These are phyloP conservation scores for Fusarium algeriense DNA, from an alignment of 2,329 filamentous ascomycete genomes.

Conservation along the genomic window DNA sequence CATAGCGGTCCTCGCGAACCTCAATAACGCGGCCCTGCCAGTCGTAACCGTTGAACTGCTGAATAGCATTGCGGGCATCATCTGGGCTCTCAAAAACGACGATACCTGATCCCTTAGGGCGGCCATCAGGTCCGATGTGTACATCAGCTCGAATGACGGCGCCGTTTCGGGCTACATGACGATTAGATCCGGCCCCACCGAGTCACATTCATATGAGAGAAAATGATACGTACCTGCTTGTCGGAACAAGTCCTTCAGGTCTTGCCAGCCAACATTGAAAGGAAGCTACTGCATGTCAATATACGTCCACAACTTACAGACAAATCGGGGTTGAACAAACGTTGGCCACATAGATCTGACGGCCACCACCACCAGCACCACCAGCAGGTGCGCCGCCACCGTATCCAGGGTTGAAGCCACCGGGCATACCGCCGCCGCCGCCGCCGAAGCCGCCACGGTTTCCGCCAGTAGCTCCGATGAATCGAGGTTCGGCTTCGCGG, in stretches of 20 bases:
- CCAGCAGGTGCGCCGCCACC: constrained; percentile 64
- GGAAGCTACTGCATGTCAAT: constrained; percentile 75
- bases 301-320: constrained; percentile 23
- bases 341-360: constrained; percentile 98
- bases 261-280: constrained; percentile 98
- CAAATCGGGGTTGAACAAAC: constrained; percentile 72
- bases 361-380: constrained; percentile 67
- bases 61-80: constrained; percentile 94
- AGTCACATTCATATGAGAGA: neutral
- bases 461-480: constrained; percentile 79
- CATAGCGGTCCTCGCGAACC: constrained; percentile 96
- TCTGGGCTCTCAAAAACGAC: constrained; percentile 96
- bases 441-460: constrained; percentile 72
- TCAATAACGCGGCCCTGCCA: constrained; percentile 96
- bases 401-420: constrained; percentile 69
- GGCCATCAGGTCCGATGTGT: constrained; percentile 89
- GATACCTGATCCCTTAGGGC: constrained; percentile 96
- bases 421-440: constrained; percentile 61
- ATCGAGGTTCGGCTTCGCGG: constrained; percentile 97
- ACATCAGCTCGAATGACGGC: constrained; percentile 95
- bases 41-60: constrained; percentile 98
- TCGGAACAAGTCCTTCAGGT: constrained; percentile 97
- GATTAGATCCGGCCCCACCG: constrained; percentile 20
- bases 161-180: constrained; percentile 67
- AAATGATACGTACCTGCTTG: constrained; percentile 82